phyloP scores from a whole-genome alignment of 441 rosid species.

The Viola pubescens region DNA sequence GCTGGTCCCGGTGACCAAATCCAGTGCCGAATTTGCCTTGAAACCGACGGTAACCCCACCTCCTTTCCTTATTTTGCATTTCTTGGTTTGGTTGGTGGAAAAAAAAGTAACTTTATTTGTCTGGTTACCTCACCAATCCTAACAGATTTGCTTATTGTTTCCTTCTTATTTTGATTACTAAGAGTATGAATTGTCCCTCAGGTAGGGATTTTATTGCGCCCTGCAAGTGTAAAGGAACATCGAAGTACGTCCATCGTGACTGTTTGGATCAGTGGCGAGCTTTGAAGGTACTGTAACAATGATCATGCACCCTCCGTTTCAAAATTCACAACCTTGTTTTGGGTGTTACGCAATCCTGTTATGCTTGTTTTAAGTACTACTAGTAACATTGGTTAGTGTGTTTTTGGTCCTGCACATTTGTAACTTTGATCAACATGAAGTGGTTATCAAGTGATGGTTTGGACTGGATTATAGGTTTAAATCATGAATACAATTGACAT shows the following conservation, averaged over 20 bases:
- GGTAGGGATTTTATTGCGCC: constrained; percentile 99
- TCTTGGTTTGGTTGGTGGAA: background rate
- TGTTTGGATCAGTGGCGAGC: constrained; percentile 99
- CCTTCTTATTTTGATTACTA: no score
- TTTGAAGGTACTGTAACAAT: constrained; percentile 42
- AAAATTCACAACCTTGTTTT: no score
- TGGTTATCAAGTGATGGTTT: no score
- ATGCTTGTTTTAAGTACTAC: no score
- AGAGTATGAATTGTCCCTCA: constrained; percentile 16
- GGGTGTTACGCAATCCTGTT: no score
- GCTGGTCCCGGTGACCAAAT: constrained; percentile 93
- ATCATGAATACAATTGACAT: no score
- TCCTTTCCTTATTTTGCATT: background rate
- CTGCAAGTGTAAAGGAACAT: constrained; percentile 97
- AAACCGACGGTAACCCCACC: constrained; percentile 65
- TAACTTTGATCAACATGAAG: no score
- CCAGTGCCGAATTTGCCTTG: constrained; percentile 99
- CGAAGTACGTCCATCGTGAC: constrained; percentile 94
- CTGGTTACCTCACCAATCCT: no score
- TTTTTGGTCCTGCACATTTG: no score
- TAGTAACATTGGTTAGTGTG: no score
- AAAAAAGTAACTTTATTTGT: background rate
- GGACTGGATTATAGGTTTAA: no score
- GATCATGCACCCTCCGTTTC: no score
- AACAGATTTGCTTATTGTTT: background rate